Conservation (phyloP, 2,329 filamentous ascomycete species). For the Fusarium metavorans region DNA sequence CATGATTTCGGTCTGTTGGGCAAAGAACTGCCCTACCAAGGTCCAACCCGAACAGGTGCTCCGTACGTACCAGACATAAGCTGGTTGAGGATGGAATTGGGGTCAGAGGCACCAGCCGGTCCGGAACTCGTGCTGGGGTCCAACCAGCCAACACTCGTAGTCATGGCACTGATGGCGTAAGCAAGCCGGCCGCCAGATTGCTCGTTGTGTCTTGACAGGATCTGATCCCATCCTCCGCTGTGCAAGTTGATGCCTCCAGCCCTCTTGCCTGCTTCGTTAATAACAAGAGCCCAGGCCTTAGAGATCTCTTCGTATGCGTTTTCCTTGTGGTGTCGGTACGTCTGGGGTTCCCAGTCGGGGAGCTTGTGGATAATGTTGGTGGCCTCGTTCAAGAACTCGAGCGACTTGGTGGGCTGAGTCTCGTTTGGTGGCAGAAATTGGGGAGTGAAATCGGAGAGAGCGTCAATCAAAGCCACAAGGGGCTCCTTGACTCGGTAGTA, state of each 20-base stretch:
- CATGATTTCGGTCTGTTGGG: constrained; percentile 24
- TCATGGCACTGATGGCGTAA: constrained; percentile 82
- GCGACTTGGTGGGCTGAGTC: constrained; percentile 81
- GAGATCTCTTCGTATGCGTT: constrained; percentile 97
- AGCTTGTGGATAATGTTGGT: constrained; percentile 91
- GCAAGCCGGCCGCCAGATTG: constrained; percentile 85
- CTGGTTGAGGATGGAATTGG: constrained; percentile 71
- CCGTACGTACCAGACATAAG: constrained; percentile 71
- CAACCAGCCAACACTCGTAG: constrained; percentile 83
- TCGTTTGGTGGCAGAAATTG: constrained; percentile 96
- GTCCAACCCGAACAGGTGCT: constrained; percentile 71
- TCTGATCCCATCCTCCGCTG: constrained; percentile 92
- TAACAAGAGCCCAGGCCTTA: constrained; percentile 91
- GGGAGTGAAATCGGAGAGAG: constrained; percentile 92
- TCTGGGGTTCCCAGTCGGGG: constrained; percentile 89
- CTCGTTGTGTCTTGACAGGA: constrained; percentile 87
- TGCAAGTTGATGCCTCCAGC: constrained; percentile 91
- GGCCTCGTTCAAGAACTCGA: constrained; percentile 89
- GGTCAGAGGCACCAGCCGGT: constrained; percentile 51
- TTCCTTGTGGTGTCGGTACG: constrained; percentile 92
- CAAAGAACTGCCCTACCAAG: constrained; percentile 59
- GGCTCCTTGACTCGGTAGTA: constrained; percentile 92
- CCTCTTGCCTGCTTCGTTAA: constrained; percentile 90
- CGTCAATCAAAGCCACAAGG: constrained; percentile 84
- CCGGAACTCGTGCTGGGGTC: constrained; percentile 54